Percentiles rank a stretch among this genome's conserved stretches.
Conservation (phyloP, 1,139 yeast species). For the Nematodospora anomalae region DNA sequence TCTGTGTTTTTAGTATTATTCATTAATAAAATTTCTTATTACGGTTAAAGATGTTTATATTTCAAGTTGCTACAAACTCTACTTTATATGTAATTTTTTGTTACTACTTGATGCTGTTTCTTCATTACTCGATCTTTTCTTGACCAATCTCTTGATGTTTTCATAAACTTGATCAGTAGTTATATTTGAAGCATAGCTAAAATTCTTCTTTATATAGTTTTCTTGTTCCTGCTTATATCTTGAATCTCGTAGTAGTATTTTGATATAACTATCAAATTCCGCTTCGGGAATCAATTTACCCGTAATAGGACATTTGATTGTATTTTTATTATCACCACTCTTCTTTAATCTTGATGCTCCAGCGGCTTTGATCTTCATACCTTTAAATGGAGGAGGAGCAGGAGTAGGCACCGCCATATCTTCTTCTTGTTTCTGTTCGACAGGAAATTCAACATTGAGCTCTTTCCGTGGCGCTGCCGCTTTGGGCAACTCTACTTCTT, state of each 20-base stretch:
- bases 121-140: conserved; percentile 25
- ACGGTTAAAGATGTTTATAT: conserved; percentile 4
- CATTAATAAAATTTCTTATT: conserved; percentile 1
- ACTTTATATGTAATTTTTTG: not conserved
- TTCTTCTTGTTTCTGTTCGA: conserved; percentile 21
- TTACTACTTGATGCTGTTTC: conserved; percentile 1
- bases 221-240: conserved; percentile 70
- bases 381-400: conserved; percentile 27
- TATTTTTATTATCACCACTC: conserved; percentile 23
- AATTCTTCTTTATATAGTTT: conserved; percentile 62
- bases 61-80: not conserved
- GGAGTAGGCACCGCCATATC: conserved; percentile 5
- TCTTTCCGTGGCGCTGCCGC: conserved; percentile 4
- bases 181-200: conserved; percentile 58
- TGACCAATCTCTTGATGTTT: conserved; percentile 65
- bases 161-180: conserved; percentile 70
- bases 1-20: conserved; percentile 10
- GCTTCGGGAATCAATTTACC: conserved; percentile 68
- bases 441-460: conserved; percentile 1
- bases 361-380: conserved; percentile 66
- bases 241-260: conserved; percentile 76
- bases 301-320: conserved; percentile 72
- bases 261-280: conserved; percentile 72
- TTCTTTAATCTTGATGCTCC: conserved; percentile 62
- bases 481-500: conserved; percentile 19